A percentile compares a stretch with the other conserved stretches of the same genome.
Evolutionary conservation across 75 land plant genomes (phyloP).

Genomic region (Chamaecyparis obtusa): DNA sequence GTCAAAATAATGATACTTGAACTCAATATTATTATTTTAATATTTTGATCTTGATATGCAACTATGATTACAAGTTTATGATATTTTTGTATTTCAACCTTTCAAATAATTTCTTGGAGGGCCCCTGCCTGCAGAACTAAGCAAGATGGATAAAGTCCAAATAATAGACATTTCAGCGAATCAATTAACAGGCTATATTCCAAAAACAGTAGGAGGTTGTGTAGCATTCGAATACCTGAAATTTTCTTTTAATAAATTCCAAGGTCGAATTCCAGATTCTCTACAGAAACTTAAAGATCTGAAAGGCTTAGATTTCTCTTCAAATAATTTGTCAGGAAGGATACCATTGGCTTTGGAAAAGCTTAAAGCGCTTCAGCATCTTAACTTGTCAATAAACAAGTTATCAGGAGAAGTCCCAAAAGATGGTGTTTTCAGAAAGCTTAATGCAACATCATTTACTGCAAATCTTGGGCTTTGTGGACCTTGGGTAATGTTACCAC

Average conservation of each 20-base stretch:
- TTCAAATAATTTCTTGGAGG: slow-evolving; percentile 13
- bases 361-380: slow-evolving; percentile 10
- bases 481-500: not conserved
- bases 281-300: slow-evolving; percentile 24
- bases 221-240: slow-evolving; percentile 17
- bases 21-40: no score
- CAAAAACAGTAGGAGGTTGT: slow-evolving; percentile 14
- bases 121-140: no score
- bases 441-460: not conserved
- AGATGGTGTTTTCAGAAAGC: slow-evolving; percentile 10
- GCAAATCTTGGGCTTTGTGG: not conserved
- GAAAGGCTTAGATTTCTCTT: slow-evolving; percentile 24
- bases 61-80: no score
- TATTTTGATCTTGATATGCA: no score
- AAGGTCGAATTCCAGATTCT: slow-evolving; percentile 28
- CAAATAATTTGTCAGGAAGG: slow-evolving; percentile 26
- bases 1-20: no score
- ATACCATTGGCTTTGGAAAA: slow-evolving; percentile 30
- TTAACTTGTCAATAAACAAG: no score
- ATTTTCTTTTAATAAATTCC: slow-evolving; percentile 24
- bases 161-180: slow-evolving; percentile 17
- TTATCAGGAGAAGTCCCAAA: no score
- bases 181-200: slow-evolving; percentile 10
- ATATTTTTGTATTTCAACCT: no score
- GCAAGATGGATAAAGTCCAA: no score